These are phyloP conservation scores for Cercospora beticola DNA, from an alignment of 2,329 filamentous ascomycete genomes.

Conservation along the genomic window DNA sequence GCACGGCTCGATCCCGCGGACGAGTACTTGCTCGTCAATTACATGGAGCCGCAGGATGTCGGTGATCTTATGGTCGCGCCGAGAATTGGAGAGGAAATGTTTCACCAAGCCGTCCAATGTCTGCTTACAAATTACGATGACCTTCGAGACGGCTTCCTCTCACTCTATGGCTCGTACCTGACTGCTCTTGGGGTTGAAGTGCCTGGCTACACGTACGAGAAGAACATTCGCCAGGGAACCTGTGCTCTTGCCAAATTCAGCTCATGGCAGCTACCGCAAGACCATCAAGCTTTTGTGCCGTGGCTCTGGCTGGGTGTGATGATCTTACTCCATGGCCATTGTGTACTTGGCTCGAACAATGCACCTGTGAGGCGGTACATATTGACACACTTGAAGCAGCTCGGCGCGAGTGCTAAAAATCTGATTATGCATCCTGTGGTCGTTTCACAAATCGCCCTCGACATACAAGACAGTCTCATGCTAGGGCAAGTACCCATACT, in stretches of 20 bases:
- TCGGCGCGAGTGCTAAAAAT: neutral
- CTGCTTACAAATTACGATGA: conserved; percentile 4
- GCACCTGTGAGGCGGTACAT: conserved; percentile 5
- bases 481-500: conserved; percentile 4
- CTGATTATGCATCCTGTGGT: conserved; percentile 2
- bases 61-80: conserved; percentile 3
- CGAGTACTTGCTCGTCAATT: conserved; percentile 1
- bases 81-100: conserved; percentile 10
- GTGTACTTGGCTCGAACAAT: conserved; percentile 6
- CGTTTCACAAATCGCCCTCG: conserved; percentile 3
- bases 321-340: conserved; percentile 6
- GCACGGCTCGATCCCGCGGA: neutral
- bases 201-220: conserved; percentile 1
- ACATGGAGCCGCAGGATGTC: neutral
- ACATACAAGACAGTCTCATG: conserved; percentile 9
- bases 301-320: conserved; percentile 12
- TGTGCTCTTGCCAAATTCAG: conserved; percentile 9
- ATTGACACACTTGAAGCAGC: neutral
- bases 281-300: conserved; percentile 3
- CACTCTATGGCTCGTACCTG: conserved; percentile 8
- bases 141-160: conserved; percentile 9
- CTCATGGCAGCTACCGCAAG: neutral
- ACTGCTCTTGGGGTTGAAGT: neutral
- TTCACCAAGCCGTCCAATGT: conserved; percentile 2
- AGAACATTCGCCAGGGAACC: neutral